Conservation (phyloP, 352 stramenopile species). For the Phytopythium chamaehyphon region DNA sequence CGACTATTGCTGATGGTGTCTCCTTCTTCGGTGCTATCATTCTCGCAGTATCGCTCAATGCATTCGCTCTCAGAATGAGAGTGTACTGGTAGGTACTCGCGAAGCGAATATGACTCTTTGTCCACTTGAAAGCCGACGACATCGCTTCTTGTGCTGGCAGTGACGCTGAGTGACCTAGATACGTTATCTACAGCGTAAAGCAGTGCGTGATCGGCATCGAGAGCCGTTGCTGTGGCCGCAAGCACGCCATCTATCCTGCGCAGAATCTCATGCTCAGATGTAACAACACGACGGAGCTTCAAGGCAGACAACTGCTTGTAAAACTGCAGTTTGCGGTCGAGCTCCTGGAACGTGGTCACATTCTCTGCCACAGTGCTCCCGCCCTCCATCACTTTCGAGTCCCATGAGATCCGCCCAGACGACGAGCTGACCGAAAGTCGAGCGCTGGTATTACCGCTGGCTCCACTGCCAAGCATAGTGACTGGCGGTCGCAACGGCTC, state of each 20-base stretch:
- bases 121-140: constrained; percentile 46
- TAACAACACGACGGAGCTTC: constrained; percentile 39
- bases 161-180: constrained; percentile 32
- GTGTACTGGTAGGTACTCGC: constrained; percentile 25
- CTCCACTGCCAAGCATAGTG: background rate
- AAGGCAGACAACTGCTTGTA: constrained; percentile 50
- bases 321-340: constrained; percentile 52
- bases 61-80: constrained; percentile 11
- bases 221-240: constrained; percentile 23
- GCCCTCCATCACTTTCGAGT: constrained; percentile 31
- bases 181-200: constrained; percentile 51
- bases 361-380: constrained; percentile 35
- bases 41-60: constrained; percentile 14
- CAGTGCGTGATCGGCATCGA: constrained; percentile 44
- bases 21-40: background rate
- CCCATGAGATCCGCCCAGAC: constrained; percentile 33
- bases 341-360: constrained; percentile 21
- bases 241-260: constrained; percentile 43
- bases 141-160: constrained; percentile 37
- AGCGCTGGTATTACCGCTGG: constrained; percentile 10
- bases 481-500: constrained; percentile 46
- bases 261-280: constrained; percentile 37
- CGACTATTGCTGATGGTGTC: constrained; percentile 4
- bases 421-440: constrained; percentile 34
- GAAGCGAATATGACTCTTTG: constrained; percentile 45